Evolutionary conservation across 805 yeast species (phyloP), one percentile per base, ranked within the genome.

Genomic region (Pichia nanzhaoensis): DNA sequence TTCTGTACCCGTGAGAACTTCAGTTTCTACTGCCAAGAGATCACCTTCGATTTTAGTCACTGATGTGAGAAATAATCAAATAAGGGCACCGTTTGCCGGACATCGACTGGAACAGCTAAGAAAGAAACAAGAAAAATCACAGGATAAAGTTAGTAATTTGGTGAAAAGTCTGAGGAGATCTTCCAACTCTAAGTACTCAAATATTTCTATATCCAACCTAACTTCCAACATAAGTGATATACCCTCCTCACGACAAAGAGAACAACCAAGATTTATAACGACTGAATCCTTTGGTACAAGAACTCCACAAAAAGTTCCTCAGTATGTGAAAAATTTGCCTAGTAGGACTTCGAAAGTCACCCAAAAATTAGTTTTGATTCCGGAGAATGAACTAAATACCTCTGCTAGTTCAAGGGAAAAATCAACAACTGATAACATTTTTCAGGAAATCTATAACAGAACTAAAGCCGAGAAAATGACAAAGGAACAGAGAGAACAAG

Each of bases 31-130:
- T 5, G 87, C 95, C 13, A 86, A 85, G 55, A 67, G 97, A 55
- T 86, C 96, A 27, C 97, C 98, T 10, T 86, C 96, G 1, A 90
- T 90, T 57, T 71, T 90, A 46, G 98, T 90, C 33, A 91, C 98
- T 0, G 98, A 90, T 65, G 78, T 86, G 2, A 71, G 98, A 49
- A 73, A 78, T 44, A 68, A 68, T 47, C 69, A 64, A 44, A 63
- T 68, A 19, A 70, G 71, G 50, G 93, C 91, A 0, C 95, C 93
- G 1, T 86, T 80, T 71, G 93, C 93, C 1, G 90, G 91, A 31
- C 79, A 74, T 44, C 66, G 66, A 51, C 46, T 55, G 30, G 57
- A 54, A 21, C 46, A 50, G 42, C 51, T 57, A 33, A 55, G 50
- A 41, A 46, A 54, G 12, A 49, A 32, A n/a, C 37, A 24, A 17